Percentiles rank a stretch among this genome's conserved stretches.
These are phyloP conservation scores for Diaporthe velutina DNA, from an alignment of 2,329 filamentous ascomycete species.

Conservation along the genomic window DNA sequence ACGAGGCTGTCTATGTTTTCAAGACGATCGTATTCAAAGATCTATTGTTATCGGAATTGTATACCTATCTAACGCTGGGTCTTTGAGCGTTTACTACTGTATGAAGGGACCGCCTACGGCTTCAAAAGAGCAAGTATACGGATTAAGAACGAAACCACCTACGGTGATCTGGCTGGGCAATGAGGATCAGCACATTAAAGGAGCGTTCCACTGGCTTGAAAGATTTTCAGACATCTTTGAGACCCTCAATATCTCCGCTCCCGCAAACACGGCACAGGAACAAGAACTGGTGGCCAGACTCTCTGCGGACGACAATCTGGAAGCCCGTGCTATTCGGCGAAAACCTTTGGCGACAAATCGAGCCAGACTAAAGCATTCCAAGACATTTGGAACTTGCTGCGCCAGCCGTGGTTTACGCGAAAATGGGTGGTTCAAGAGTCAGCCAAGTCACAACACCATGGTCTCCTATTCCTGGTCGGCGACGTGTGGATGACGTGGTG, in stretches of 20 bases:
- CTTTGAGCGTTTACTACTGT: too few species aligned
- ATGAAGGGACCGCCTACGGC: too few species aligned
- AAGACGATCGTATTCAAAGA: too few species aligned
- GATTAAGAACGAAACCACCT: too few species aligned
- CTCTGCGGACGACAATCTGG: background rate
- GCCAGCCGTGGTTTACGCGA: background rate
- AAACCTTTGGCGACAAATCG: background rate
- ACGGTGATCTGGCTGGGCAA: conserved; percentile 22
- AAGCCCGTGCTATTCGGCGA: background rate
- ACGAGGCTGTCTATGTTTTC: too few species aligned
- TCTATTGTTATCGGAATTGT: too few species aligned
- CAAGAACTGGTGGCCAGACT: background rate
- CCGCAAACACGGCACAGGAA: too few species aligned
- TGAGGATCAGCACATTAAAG: background rate
- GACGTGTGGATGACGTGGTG: background rate
- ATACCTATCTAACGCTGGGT: too few species aligned
- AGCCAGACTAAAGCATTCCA: background rate
- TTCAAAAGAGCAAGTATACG: too few species aligned
- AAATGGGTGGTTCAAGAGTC: background rate
- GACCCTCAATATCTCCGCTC: background rate
- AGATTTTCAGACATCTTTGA: background rate
- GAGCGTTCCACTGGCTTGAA: background rate
- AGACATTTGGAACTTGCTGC: background rate
- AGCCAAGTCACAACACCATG: background rate
- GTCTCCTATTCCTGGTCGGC: background rate